Base-by-base conservation (phyloP, 2,329 filamentous ascomycete species). In the Sclerotiophoma versabilis region DNA sequence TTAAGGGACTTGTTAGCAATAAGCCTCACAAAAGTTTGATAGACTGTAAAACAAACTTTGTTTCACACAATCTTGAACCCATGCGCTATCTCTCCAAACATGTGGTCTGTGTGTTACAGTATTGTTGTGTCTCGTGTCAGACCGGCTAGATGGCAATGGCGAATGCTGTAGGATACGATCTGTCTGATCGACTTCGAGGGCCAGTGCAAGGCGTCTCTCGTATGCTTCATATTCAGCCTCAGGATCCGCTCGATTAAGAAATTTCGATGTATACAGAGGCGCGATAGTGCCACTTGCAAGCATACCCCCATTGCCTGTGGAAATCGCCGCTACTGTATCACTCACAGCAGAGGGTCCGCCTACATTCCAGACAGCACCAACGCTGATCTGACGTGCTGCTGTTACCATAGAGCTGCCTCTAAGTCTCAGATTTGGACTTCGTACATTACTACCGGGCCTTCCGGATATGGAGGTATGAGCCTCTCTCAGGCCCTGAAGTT, bases 171-270 rank as follows among this genome's bases (percentile, higher is more conserved):
- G 79, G 12, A 96, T 79, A 57, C 85, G 85, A 22, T 83, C 80
- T 25, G 84, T 80, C 38, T 85, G 86, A 69, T 96, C 87, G 56
- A 98, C 82, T n/a, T 90, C 84, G 45, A 98, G 80, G 2, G 95
- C 95, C 14, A 88, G 79, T 8, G 93, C 92, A 49, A 99, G 77
- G 23, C 92, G 86, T 33, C 84, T 83, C 65, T 90, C 85, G 68
- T 96, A 90, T 46, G 84, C 86, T 51, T 88, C 84, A 11, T 82
- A 77, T 33, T 91, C 85, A 30, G 90, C 85, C 30, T 84, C 81
- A 1, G 79, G 75, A 29, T 80, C 79, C 19, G 72, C 69, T 46
- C 75, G 77, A 32, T 80, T 77, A 27, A 84, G 70, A 65, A 87
- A 89, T 46, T 77, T 79, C 38, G 83, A 85, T 26, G 76, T 80